Base-by-base conservation (phyloP, 2,329 filamentous ascomycete species). In the Fusarium decemcellulare region DNA sequence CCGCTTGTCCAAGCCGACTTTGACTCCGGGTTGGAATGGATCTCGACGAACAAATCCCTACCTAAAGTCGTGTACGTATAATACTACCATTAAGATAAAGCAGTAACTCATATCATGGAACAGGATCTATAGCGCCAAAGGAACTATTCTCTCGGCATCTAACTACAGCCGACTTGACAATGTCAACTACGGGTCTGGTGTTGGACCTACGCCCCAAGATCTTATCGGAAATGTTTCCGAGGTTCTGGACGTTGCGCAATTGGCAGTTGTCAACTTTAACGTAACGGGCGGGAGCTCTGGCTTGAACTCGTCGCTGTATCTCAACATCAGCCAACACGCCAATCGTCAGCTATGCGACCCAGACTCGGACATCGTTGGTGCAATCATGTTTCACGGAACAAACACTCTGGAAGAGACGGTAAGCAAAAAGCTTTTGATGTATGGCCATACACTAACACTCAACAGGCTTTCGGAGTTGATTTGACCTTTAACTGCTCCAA, bases 321-420 rank as follows among this genome's bases (percentile, higher is more conserved):
- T 79, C 6, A 78, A 80, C 58, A 73, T 79, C 56, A 76, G 63
- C 55, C 74, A 76, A 50, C 65, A 77, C 44, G 78, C 77, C 47
- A 77, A 78, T 58, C 59, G 55, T 8, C 75, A 76, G 15, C 68
- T 80, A 6, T 79, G 78, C 59, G 61, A 70, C n/a, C 46, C 71
- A 27, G 70, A 56, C 16, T 78, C 75, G 2, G 76, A 80, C 40
- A 74, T 76, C 50, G 73, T 59, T 18, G 76, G 72, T 16, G 78
- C 72, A 9, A 56, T 70, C n/a, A 72, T 67, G 68, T 42, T 67
- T 8, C 77, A 80, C 68, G 87, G 87, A n/a, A 89, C 87, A 4
- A 87, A 89, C 66, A 87, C 84, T 0, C 77, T 89, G 5, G 87
- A 88, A 68, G 87, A 88, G 72, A 87, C 86, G 1, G 76, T 71